These are phyloP conservation scores for Tolypocladium paradoxum DNA, from an alignment of 2,329 filamentous ascomycete species.

Conservation along the genomic window DNA sequence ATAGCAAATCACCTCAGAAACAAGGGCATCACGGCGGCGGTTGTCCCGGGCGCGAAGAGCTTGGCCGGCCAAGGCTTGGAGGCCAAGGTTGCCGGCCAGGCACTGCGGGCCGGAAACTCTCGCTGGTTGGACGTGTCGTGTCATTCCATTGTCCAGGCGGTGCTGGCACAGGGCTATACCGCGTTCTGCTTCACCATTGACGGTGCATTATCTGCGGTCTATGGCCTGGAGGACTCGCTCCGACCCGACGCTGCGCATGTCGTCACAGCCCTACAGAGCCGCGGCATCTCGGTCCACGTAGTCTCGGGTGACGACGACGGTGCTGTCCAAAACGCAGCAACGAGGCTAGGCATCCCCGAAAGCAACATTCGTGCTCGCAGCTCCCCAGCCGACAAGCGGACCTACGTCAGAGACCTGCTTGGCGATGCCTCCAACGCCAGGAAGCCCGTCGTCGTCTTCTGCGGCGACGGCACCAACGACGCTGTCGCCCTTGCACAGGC, in stretches of 20 bases:
- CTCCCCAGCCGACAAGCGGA: slow-evolving; percentile 34
- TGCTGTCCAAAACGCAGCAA: slow-evolving; percentile 31
- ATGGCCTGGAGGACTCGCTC: slow-evolving; percentile 34
- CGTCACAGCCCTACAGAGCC: slow-evolving; percentile 23
- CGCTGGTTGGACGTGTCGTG: slow-evolving; percentile 31
- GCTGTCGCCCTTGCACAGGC: slow-evolving; percentile 62
- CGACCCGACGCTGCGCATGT: slow-evolving; percentile 29
- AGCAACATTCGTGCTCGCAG: slow-evolving; percentile 29
- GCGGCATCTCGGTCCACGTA: slow-evolving; percentile 33
- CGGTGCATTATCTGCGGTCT: slow-evolving; percentile 25
- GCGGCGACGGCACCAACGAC: slow-evolving; percentile 64
- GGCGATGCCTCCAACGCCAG: neutral
- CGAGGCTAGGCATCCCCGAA: slow-evolving; percentile 26
- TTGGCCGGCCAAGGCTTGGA: slow-evolving; percentile 37
- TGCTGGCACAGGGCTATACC: slow-evolving; percentile 27
- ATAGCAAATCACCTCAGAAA: slow-evolving; percentile 29
- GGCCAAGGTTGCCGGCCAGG: slow-evolving; percentile 12
- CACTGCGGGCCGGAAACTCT: slow-evolving; percentile 38
- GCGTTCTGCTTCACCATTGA: slow-evolving; percentile 36
- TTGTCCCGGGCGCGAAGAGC: slow-evolving; percentile 21
- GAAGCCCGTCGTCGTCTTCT: neutral
- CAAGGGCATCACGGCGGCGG: slow-evolving; percentile 1
- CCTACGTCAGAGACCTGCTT: slow-evolving; percentile 30
- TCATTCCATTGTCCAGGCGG: slow-evolving; percentile 18
- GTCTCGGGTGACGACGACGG: slow-evolving; percentile 42